Evolutionary conservation across 805 yeast species (phyloP).

Genomic region (Kodamaea restingae): DNA sequence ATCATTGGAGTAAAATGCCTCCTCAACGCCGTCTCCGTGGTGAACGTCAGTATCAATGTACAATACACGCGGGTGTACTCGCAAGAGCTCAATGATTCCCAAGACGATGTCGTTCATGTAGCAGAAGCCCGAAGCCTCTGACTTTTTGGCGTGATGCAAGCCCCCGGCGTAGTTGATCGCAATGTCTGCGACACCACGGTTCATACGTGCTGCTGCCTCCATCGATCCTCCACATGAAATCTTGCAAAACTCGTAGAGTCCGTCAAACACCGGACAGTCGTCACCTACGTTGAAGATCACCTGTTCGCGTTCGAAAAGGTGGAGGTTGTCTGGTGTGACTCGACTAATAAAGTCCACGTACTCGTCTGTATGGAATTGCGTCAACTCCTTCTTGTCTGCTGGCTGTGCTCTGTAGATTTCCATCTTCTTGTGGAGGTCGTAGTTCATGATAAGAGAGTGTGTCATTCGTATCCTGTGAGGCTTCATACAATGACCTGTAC

Average conservation of each 20-base stretch:
- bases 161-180: conserved; percentile 29
- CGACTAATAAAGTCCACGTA: conserved; percentile 19
- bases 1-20: conserved; percentile 25
- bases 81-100: conserved; percentile 25
- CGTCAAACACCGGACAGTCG: conserved; percentile 25
- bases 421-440: conserved; percentile 27
- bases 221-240: conserved; percentile 26
- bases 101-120: conserved; percentile 26
- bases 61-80: conserved; percentile 24
- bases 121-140: conserved; percentile 26
- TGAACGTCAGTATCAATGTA: conserved; percentile 27
- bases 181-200: conserved; percentile 24
- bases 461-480: conserved; percentile 30
- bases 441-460: conserved; percentile 27
- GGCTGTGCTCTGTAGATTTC: conserved; percentile 28
- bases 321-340: conserved; percentile 24
- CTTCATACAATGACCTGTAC: conserved; percentile 29
- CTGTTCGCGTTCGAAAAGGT: conserved; percentile 24
- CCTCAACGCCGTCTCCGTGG: conserved; percentile 28
- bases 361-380: conserved; percentile 22
- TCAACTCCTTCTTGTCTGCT: conserved; percentile 25
- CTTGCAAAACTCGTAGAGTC: conserved; percentile 24
- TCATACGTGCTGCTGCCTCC: conserved; percentile 27
- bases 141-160: conserved; percentile 25
- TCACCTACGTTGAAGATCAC: conserved; percentile 26